phyloP scores from a whole-genome alignment of 2,329 filamentous ascomycete genomes.

The Fusarium subtropicale region DNA sequence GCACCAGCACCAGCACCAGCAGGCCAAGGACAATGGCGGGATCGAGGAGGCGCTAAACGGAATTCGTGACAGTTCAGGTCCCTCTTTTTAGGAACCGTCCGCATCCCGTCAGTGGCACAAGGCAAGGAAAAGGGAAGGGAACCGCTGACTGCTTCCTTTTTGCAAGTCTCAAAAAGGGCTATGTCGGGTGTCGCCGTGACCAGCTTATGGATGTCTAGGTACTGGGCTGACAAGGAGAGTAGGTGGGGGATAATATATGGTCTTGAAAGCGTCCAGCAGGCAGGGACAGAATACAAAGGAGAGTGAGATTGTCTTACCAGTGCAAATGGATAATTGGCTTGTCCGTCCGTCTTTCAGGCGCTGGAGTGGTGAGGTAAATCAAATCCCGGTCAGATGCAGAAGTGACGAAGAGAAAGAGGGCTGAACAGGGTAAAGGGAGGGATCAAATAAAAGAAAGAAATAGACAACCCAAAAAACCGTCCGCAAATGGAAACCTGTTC shows the following conservation, averaged over 20 bases:
- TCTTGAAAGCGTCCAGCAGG: neutral
- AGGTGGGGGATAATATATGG: neutral
- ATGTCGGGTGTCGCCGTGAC: conserved; percentile 32
- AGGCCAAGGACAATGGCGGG: conserved; percentile 46
- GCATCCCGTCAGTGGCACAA: conserved; percentile 23
- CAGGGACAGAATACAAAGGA: conserved; percentile 8
- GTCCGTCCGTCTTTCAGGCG: conserved; percentile 31
- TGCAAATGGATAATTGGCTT: conserved; percentile 26
- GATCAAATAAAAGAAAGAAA: conserved; percentile 13
- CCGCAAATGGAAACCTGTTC: neutral
- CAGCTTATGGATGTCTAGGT: conserved; percentile 18
- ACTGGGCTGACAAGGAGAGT: conserved; percentile 9
- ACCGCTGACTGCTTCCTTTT: conserved; percentile 18
- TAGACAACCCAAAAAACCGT: conserved; percentile 12
- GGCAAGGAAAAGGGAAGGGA: neutral
- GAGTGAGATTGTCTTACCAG: conserved; percentile 34
- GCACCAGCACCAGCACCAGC: conserved; percentile 37
- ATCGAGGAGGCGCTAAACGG: conserved; percentile 47
- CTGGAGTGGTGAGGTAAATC: conserved; percentile 16
- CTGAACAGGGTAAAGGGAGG: conserved; percentile 8
- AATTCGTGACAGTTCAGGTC: conserved; percentile 44
- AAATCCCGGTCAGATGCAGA: conserved; percentile 19
- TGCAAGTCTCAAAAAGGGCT: conserved; percentile 7
- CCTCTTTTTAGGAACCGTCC: conserved; percentile 5
- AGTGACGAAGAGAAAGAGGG: conserved; percentile 13